Conservation (phyloP, 176 grass and related monocot species). For the Thalia dealbata region DNA sequence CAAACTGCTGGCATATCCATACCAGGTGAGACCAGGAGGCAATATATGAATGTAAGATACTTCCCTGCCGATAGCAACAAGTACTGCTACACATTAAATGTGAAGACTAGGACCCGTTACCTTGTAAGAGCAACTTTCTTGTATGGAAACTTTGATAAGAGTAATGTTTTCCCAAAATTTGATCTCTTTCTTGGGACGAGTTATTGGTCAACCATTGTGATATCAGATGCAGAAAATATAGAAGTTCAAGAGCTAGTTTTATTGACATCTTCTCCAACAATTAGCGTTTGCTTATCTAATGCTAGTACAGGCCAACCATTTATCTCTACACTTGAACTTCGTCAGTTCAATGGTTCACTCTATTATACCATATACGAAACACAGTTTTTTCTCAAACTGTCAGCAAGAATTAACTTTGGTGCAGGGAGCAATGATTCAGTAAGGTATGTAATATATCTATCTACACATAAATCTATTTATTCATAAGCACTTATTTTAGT, state of each 20-base stretch:
- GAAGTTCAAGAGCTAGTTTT: slow-evolving; percentile 53
- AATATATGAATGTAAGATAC: slow-evolving; percentile 48
- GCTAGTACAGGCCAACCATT: slow-evolving; percentile 60
- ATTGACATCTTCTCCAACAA: slow-evolving; percentile 53
- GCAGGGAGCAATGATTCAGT: slow-evolving; percentile 50
- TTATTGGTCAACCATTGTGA: slow-evolving; percentile 58
- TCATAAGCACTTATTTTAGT: too few relatives aligned
- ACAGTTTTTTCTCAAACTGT: slow-evolving; percentile 58
- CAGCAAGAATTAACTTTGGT: slow-evolving; percentile 79
- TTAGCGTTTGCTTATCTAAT: slow-evolving; percentile 69
- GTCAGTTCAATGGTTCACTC: slow-evolving; percentile 74
- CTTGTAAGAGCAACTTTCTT: slow-evolving; percentile 82
- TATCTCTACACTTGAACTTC: slow-evolving; percentile 82
- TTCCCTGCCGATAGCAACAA: slow-evolving; percentile 60
- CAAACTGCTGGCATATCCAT: slow-evolving; percentile 30
- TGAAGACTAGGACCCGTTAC: slow-evolving; percentile 61
- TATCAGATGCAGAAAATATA: slow-evolving; percentile 38
- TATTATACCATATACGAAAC: slow-evolving; percentile 61
- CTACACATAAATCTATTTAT: too few relatives aligned
- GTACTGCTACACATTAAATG: slow-evolving; percentile 88
- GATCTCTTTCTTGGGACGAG: slow-evolving; percentile 54
- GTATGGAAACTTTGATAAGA: slow-evolving; percentile 86
- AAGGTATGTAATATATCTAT: slow-evolving; percentile 29
- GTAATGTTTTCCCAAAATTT: slow-evolving; percentile 71
- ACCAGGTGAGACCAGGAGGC: slow-evolving; percentile 25